Evolutionary conservation across 805 yeast species (phyloP).

Genomic region (Metschnikowia vanudenii): DNA sequence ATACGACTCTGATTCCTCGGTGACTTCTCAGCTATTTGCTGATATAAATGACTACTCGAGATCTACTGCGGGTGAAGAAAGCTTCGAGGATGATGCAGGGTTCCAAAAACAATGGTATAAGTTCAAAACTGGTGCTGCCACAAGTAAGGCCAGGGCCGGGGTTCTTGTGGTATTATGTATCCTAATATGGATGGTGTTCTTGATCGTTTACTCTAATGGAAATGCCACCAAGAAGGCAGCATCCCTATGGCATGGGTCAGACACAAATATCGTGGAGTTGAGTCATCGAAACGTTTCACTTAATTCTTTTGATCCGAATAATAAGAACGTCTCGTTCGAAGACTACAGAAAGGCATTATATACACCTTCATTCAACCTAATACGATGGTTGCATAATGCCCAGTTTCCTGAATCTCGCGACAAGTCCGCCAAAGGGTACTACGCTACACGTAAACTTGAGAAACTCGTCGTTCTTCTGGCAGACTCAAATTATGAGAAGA

Average conservation of each 20-base stretch:
- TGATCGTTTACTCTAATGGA: constrained; percentile 29
- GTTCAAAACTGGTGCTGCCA: constrained; percentile 3
- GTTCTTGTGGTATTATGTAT: constrained; percentile 7
- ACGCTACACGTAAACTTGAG: constrained; percentile 19
- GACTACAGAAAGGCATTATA: constrained; percentile 23
- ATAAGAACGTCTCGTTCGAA: constrained; percentile 30
- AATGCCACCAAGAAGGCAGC: constrained; percentile 17
- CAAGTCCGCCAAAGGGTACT: constrained; percentile 29
- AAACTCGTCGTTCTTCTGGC: constrained; percentile 26
- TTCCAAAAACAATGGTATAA: constrained; percentile 9
- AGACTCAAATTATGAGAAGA: constrained; percentile 27
- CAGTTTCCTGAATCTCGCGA: constrained; percentile 31
- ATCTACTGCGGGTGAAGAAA: constrained; percentile 17
- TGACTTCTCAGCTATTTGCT: constrained; percentile 30
- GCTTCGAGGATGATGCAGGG: constrained; percentile 14
- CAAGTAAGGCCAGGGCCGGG: constrained; percentile 5
- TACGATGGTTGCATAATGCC: constrained; percentile 29
- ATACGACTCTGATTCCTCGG: constrained; percentile 8
- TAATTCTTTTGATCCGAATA: constrained; percentile 27
- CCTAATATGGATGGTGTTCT: constrained; percentile 28
- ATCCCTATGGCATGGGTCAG: constrained; percentile 19
- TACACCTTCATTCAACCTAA: constrained; percentile 4
- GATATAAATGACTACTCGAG: constrained; percentile 24
- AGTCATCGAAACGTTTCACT: constrained; percentile 33
- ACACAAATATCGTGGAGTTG: constrained; percentile 22